These are phyloP conservation scores for Sutorius australiensis DNA, from an alignment of 768 basidiomycete species.

Conservation along the genomic window DNA sequence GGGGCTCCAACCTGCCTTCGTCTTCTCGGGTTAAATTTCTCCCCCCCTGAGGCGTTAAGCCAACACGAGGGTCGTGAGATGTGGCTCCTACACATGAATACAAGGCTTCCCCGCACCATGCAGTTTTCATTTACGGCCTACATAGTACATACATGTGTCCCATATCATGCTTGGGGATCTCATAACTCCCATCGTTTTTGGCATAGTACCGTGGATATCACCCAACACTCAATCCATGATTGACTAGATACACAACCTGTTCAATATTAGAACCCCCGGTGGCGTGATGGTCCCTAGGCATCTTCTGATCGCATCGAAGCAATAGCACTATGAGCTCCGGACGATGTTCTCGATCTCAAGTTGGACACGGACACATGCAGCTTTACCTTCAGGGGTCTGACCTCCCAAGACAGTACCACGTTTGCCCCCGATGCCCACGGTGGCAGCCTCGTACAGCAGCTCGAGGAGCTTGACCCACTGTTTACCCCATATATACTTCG, in stretches of 20 bases:
- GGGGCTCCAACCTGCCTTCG: not conserved
- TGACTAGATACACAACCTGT: not conserved
- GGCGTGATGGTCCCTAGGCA: constrained; percentile 11
- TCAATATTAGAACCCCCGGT: constrained; percentile 8
- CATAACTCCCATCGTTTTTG: not conserved
- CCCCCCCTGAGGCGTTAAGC: constrained; percentile 10
- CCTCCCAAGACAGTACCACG: constrained; percentile 51
- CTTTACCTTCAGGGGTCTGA: constrained; percentile 53
- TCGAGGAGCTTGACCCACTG: constrained; percentile 76
- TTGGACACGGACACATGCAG: constrained; percentile 60
- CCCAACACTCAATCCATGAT: constrained; percentile 12
- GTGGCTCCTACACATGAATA: constrained; percentile 1
- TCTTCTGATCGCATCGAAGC: constrained; percentile 4
- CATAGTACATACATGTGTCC: not conserved
- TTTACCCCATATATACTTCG: constrained; percentile 62
- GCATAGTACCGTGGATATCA: constrained; percentile 9
- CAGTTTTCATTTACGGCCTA: constrained; percentile 22
- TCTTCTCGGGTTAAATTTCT: constrained; percentile 4
- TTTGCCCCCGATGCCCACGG: constrained; percentile 43
- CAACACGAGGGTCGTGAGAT: constrained; percentile 21
- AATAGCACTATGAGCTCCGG: constrained; percentile 21
- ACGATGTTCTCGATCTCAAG: constrained; percentile 66
- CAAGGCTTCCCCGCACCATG: constrained; percentile 28
- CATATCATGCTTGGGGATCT: constrained; percentile 6
- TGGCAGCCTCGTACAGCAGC: constrained; percentile 62